Evolutionary conservation across 192 early-diverging fungal genomes (phyloP).

Genomic region (Backusella sp.): DNA sequence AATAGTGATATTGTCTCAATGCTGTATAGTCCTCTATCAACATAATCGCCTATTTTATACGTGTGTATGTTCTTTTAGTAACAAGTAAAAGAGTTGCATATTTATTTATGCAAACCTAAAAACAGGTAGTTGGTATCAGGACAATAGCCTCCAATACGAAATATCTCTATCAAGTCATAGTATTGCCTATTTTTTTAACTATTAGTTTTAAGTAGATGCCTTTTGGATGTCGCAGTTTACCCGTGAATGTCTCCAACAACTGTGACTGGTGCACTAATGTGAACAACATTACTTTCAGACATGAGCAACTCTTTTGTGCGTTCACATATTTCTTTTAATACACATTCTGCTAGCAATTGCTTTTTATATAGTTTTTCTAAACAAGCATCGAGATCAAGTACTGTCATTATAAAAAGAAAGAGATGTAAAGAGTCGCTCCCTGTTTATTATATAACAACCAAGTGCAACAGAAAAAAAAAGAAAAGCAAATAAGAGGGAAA

Average conservation of each 20-base stretch:
- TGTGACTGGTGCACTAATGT: constrained; percentile 83
- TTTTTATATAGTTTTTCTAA: constrained; percentile 73
- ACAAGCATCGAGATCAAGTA: constrained; percentile 79
- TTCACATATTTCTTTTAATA: constrained; percentile 80
- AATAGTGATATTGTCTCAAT: constrained; percentile 93
- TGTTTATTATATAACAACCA: not conserved
- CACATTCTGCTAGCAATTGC: constrained; percentile 70
- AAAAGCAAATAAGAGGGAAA: not conserved
- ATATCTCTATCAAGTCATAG: constrained; percentile 86
- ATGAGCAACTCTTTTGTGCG: constrained; percentile 77
- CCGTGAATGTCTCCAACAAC: constrained; percentile 93
- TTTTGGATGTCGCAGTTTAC: constrained; percentile 35
- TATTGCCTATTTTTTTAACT: constrained; percentile 59
- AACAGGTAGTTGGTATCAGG: constrained; percentile 89
- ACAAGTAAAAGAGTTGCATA: not conserved
- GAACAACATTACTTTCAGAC: constrained; percentile 83
- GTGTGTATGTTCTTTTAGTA: not conserved
- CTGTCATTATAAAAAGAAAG: constrained; percentile 34
- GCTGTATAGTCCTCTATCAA: constrained; percentile 82
- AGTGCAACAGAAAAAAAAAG: not conserved
- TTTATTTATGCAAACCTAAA: constrained; percentile 50
- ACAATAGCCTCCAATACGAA: constrained; percentile 77
- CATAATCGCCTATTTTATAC: constrained; percentile 70
- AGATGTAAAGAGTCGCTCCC: not conserved
- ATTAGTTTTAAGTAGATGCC: not conserved